Percentiles rank a stretch among this genome's conserved stretches.
Evolutionary conservation across 2,329 filamentous ascomycete species (phyloP).

Genomic region (Cryphonectria radicalis): DNA sequence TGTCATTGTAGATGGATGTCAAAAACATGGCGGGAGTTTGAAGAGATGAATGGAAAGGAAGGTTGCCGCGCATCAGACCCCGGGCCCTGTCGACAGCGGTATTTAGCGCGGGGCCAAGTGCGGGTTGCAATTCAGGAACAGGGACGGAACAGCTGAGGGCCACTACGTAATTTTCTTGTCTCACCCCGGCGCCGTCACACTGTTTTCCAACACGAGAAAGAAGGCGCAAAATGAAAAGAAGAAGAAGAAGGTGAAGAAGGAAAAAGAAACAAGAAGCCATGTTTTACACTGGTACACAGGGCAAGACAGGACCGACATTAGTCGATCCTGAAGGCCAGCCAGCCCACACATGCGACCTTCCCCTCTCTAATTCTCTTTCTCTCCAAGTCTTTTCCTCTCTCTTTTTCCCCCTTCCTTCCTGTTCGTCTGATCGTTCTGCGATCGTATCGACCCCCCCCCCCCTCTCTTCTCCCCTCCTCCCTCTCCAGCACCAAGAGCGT

Average conservation of each 20-base stretch:
- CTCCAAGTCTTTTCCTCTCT: too few species aligned
- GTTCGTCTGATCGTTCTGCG: slow-evolving; percentile 1
- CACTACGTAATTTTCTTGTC: slow-evolving; percentile 11
- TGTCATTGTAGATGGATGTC: neutral
- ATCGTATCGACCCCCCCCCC: neutral
- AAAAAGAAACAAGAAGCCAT: neutral
- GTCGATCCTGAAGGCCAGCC: too few species aligned
- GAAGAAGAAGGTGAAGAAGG: too few species aligned
- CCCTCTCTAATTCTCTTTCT: neutral
- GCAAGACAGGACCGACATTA: neutral
- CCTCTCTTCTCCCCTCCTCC: too few species aligned
- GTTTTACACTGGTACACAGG: neutral
- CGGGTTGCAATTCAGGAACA: slow-evolving; percentile 7
- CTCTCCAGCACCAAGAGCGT: neutral
- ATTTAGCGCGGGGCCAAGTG: slow-evolving; percentile 6
- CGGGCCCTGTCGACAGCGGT: neutral
- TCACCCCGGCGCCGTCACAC: neutral
- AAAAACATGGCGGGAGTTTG: neutral
- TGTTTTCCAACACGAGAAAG: neutral
- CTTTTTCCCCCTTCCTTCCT: neutral
- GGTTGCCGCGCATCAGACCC: slow-evolving; percentile 1
- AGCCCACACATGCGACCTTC: neutral
- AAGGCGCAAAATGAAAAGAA: neutral
- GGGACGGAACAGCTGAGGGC: neutral
- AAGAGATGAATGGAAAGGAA: neutral